phyloP scores from a whole-genome alignment of 768 basidiomycete species.

The Tulasnella sp. region DNA sequence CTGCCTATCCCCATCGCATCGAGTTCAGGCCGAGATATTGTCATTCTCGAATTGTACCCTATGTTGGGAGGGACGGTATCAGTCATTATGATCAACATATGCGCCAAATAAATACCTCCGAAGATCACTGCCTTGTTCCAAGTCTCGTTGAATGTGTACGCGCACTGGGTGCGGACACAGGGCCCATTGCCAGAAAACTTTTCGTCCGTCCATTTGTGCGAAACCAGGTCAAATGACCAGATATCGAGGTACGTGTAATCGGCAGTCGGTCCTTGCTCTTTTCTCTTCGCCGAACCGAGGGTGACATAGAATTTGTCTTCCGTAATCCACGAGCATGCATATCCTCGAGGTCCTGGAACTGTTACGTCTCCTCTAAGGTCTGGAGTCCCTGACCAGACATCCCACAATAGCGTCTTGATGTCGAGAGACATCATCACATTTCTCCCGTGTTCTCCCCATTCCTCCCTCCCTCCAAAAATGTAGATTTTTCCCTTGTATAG shows the following conservation, averaged over 20 bases:
- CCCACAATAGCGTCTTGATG: constrained; percentile 45
- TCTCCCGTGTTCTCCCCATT: constrained; percentile 43
- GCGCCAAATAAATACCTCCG: constrained; percentile 46
- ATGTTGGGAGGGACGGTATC: neutral
- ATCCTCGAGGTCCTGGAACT: constrained; percentile 46
- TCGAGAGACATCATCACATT: constrained; percentile 50
- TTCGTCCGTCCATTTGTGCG: constrained; percentile 45
- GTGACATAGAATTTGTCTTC: constrained; percentile 45
- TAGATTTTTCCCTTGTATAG: constrained; percentile 45
- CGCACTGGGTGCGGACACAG: constrained; percentile 45
- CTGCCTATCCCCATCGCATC: constrained; percentile 29
- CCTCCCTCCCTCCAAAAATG: constrained; percentile 48
- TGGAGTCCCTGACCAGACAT: constrained; percentile 39
- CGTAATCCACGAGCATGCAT: constrained; percentile 47
- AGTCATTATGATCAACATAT: neutral
- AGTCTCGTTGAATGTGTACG: constrained; percentile 43
- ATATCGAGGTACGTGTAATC: constrained; percentile 45
- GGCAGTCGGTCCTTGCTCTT: constrained; percentile 39
- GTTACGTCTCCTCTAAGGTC: constrained; percentile 39
- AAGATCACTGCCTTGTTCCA: constrained; percentile 48
- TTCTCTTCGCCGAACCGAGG: constrained; percentile 39
- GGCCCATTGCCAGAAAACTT: constrained; percentile 46
- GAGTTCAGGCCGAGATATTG: neutral
- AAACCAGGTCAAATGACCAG: constrained; percentile 47
- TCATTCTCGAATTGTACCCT: neutral